Evolutionary conservation across 257 asterid species (phyloP).

Genomic region (Pogostemon cablin): DNA sequence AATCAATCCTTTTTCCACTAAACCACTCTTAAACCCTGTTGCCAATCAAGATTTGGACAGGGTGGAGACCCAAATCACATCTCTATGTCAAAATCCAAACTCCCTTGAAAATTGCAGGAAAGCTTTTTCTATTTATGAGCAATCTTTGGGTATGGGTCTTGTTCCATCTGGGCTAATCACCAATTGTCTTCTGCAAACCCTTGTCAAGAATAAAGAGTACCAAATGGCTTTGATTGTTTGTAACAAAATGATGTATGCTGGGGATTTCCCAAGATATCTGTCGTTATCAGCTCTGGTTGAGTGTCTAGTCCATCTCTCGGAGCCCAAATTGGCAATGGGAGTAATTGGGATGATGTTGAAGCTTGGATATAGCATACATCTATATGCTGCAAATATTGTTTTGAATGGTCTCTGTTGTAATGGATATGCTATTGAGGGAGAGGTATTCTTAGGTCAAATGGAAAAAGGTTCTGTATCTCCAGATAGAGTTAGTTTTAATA

Average conservation of each 20-base stretch:
- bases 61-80: constrained; percentile 50
- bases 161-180: constrained; percentile 46
- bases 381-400: constrained; percentile 52
- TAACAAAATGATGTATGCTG: constrained; percentile 41
- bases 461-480: constrained; percentile 39
- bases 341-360: constrained; percentile 60
- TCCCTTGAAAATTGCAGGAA: constrained; percentile 33
- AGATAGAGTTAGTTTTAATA: constrained; percentile 62
- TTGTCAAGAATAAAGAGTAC: constrained; percentile 61
- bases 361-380: constrained; percentile 47
- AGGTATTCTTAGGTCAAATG: constrained; percentile 49
- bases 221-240: constrained; percentile 46
- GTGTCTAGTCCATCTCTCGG: constrained; percentile 49
- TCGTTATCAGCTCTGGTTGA: constrained; percentile 55
- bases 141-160: constrained; percentile 44
- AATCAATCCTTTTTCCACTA: constrained; percentile 27
- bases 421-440: constrained; percentile 50
- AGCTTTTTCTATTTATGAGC: constrained; percentile 44
- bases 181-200: constrained; percentile 52
- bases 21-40: constrained; percentile 20
- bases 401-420: constrained; percentile 59
- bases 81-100: constrained; percentile 43
- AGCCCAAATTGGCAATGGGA: constrained; percentile 49
- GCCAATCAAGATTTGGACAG: constrained; percentile 17
- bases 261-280: constrained; percentile 44